Percentiles rank a stretch among this genome's conserved stretches.
Conservation (phyloP, 78 protist genomes). For the Cavenderia fasciculata region DNA sequence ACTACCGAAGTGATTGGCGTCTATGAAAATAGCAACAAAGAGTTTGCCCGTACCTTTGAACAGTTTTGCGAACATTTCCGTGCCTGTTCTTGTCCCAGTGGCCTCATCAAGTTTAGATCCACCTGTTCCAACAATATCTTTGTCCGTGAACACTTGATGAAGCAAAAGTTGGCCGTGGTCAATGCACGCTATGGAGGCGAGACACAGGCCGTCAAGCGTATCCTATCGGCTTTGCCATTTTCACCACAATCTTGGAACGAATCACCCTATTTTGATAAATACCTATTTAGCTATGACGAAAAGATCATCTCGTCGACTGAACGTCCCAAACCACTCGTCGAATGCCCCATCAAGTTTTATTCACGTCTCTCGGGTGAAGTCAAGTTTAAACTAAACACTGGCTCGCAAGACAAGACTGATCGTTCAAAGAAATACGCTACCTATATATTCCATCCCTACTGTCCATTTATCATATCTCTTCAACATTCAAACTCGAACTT, state of each 20-base stretch:
- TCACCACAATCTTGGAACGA: constrained; percentile 76
- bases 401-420: constrained; percentile 29
- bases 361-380: constrained; percentile 56
- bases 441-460: constrained; percentile 72
- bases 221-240: constrained; percentile 62
- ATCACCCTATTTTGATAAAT: constrained; percentile 65
- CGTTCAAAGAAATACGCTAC: constrained; percentile 61
- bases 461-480: constrained; percentile 61
- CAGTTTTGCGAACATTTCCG: constrained; percentile 77
- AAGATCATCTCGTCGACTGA: constrained; percentile 71
- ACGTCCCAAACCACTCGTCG: constrained; percentile 63
- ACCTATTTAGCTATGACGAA: constrained; percentile 62
- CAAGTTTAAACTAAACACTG: constrained; percentile 51
- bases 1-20: constrained; percentile 68
- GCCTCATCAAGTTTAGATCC: constrained; percentile 49
- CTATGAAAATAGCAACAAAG: constrained; percentile 63
- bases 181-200: constrained; percentile 76
- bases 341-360: constrained; percentile 60
- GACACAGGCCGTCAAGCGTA: constrained; percentile 66
- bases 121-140: constrained; percentile 68
- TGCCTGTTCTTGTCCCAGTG: constrained; percentile 60
- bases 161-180: constrained; percentile 70
- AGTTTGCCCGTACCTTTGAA: constrained; percentile 71
- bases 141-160: constrained; percentile 68
- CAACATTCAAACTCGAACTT: constrained; percentile 10